Conservation (phyloP, 805 yeast species). For the Pichia gijzeniarum region DNA sequence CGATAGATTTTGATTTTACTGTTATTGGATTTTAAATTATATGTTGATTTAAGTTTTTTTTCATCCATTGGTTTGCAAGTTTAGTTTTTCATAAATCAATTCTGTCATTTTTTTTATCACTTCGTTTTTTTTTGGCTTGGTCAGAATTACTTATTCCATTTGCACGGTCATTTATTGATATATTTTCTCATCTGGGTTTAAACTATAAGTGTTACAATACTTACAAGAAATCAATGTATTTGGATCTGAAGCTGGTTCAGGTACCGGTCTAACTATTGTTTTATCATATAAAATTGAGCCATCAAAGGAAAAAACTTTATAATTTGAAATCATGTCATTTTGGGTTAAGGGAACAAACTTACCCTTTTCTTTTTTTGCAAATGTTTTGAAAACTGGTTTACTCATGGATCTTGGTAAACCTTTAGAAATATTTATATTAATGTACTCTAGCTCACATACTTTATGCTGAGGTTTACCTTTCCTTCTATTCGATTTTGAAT, state of each 20-base stretch:
- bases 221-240: slow-evolving; percentile 7
- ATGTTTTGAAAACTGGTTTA: slow-evolving; percentile 7
- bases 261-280: slow-evolving; percentile 22
- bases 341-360: slow-evolving; percentile 39
- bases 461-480: slow-evolving; percentile 9
- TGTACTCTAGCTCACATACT: slow-evolving; percentile 35
- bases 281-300: slow-evolving; percentile 30
- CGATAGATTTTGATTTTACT: too few species aligned
- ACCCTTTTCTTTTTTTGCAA: slow-evolving; percentile 34
- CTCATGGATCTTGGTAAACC: slow-evolving; percentile 42
- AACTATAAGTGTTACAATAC: neutral
- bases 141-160: too few species aligned
- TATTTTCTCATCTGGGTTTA: neutral
- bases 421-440: slow-evolving; percentile 35
- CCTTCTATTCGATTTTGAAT: neutral
- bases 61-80: too few species aligned
- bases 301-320: slow-evolving; percentile 36
- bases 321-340: slow-evolving; percentile 36
- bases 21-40: too few species aligned
- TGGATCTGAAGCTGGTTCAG: slow-evolving; percentile 19
- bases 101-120: neutral
- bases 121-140: too few species aligned
- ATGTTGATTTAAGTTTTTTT: too few species aligned
- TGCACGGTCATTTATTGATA: too few species aligned
- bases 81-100: too few species aligned